Evolutionary conservation across 106 monocot species (phyloP), one percentile per base, ranked within the genome.

Genomic region (Acorus calamus): DNA sequence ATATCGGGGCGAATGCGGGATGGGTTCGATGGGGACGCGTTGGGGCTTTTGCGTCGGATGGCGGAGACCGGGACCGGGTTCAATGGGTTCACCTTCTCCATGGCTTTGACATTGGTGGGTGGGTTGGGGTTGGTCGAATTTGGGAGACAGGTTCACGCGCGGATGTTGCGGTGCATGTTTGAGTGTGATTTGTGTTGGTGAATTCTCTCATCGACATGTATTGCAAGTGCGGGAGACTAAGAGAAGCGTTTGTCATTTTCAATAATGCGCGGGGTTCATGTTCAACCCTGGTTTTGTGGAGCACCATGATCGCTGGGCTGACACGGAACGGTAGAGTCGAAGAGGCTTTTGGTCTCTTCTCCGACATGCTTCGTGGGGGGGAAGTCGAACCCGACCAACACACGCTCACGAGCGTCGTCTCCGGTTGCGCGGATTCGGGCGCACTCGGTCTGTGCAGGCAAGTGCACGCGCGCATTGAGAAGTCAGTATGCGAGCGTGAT

Each of bases 131-230:
- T 78, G 55, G 50, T 69, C 47, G 66, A 80, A 52, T 60, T 92
- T 43, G 92, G 92, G 53, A 84, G 55, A 67, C 70, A 92, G 59
- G 62, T 88, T 60, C 92, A 92, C 11, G 42, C 61, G 45, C 77
- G 71, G 52, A 59, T 82, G 7, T 11, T 85, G 56, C 75, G 77
- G 60, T 48, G 11, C 55, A 82, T 74, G 9, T 65, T 72, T 51
- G 77, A 60, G 44, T 5, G 58, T 45, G 78, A 85, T 63, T 68
- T 54, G 3, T 88, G 79, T 58, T 92, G 4, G 73, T 48, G n/a
- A 82, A 76, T 55, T 85, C 92, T 13, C 71, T 88, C 2, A 72
- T 92, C 58, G 84, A 88, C 69, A 92, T 92, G 92, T 88, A 92
- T 65, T 77, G 70, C 68, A 92, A 92, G 74, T 92, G 92, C 69